These are phyloP conservation scores for Mortierella hygrophila DNA, from an alignment of 192 early-diverging fungal species.

Conservation along the genomic window DNA sequence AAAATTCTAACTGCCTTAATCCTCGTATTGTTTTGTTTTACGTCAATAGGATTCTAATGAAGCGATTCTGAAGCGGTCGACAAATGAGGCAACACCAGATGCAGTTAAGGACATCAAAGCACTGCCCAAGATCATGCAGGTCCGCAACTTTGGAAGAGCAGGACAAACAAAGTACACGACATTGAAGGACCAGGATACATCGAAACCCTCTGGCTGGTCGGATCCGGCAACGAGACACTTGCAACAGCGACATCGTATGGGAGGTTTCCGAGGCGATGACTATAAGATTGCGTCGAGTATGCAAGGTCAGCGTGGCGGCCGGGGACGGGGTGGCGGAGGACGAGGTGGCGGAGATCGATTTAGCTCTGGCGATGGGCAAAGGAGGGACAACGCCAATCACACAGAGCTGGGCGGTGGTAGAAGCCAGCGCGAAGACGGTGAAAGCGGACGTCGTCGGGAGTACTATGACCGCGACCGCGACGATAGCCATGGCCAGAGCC, in stretches of 20 bases:
- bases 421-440: not conserved
- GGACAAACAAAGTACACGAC: conserved; percentile 94
- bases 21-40: conserved; percentile 13
- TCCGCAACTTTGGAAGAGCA: conserved; percentile 88
- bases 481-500: not conserved
- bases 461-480: conserved; percentile 15
- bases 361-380: not conserved
- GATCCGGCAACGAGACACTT: conserved; percentile 33
- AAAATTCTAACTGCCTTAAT: not conserved
- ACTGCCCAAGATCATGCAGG: conserved; percentile 90
- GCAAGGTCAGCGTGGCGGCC: conserved; percentile 22
- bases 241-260: conserved; percentile 27
- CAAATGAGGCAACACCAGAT: conserved; percentile 78
- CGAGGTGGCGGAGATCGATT: not conserved
- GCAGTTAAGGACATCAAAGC: conserved; percentile 65
- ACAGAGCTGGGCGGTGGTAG: conserved; percentile 14
- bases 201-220: conserved; percentile 54
- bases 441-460: conserved; percentile 6
- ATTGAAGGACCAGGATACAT: conserved; percentile 87
- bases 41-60: conserved; percentile 59
- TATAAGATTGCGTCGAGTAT: conserved; percentile 34
- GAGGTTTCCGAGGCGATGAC: conserved; percentile 37
- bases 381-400: conserved; percentile 21
- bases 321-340: conserved; percentile 1
- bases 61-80: conserved; percentile 73